These are phyloP conservation scores for Lactifluus echinatus DNA, from an alignment of 768 basidiomycete species.

Conservation along the genomic window DNA sequence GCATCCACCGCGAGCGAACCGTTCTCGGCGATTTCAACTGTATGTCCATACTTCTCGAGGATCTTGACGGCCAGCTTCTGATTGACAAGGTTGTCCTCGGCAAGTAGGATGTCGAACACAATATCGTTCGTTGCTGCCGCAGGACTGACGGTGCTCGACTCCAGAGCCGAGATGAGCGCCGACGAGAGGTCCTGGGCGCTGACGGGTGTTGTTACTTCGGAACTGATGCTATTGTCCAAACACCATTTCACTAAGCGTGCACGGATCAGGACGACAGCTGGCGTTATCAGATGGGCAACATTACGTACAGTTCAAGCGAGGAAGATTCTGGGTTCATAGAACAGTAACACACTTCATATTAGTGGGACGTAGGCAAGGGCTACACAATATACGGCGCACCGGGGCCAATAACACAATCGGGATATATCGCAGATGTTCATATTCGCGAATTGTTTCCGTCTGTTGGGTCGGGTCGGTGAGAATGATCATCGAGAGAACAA, in stretches of 20 bases:
- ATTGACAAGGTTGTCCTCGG: slow-evolving; percentile 94
- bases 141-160: slow-evolving; percentile 88
- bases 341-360: slow-evolving; percentile 6
- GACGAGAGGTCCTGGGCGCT: slow-evolving; percentile 82
- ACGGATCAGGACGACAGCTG: slow-evolving; percentile 5
- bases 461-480: slow-evolving; percentile 25
- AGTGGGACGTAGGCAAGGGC: not conserved
- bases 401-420: slow-evolving; percentile 89
- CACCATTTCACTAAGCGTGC: slow-evolving; percentile 78
- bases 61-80: slow-evolving; percentile 96
- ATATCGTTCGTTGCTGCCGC: slow-evolving; percentile 80
- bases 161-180: slow-evolving; percentile 88
- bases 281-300: slow-evolving; percentile 1
- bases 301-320: slow-evolving; percentile 61
- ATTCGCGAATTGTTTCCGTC: slow-evolving; percentile 86
- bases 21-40: slow-evolving; percentile 96
- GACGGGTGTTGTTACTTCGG: slow-evolving; percentile 89
- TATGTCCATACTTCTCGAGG: slow-evolving; percentile 90
- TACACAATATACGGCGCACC: slow-evolving; percentile 24
- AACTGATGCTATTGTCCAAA: slow-evolving; percentile 90
- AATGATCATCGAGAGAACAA: slow-evolving; percentile 1
- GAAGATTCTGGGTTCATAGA: slow-evolving; percentile 38
- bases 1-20: slow-evolving; percentile 89
- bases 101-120: slow-evolving; percentile 86
- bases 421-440: slow-evolving; percentile 93